These are phyloP conservation scores for Hypoxylon fuscum DNA, from an alignment of 495 filamentous ascomycete species.

Conservation along the genomic window DNA sequence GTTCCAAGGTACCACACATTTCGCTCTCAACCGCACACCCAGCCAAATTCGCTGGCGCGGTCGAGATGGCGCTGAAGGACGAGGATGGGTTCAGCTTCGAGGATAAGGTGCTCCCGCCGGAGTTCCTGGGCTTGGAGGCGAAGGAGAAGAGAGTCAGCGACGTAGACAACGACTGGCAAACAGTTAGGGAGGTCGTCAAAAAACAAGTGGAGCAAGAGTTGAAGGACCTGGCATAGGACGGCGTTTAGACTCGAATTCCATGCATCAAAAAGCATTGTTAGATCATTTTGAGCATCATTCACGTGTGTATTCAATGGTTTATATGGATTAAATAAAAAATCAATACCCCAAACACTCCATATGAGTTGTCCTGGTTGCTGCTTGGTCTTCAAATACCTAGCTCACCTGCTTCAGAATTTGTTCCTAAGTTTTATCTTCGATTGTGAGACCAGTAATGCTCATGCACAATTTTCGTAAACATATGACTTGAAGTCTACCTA, in stretches of 20 bases:
- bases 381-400: too few relatives aligned
- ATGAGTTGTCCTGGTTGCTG: too few relatives aligned
- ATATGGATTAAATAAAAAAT: too few relatives aligned
- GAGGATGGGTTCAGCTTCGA: conserved; percentile 75
- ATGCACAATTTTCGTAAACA: too few relatives aligned
- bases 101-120: conserved; percentile 74
- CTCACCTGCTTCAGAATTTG: too few relatives aligned
- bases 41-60: conserved; percentile 87
- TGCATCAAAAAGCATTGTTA: conserved; percentile 17
- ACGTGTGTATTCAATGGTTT: too few relatives aligned
- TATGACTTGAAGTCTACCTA: too few relatives aligned
- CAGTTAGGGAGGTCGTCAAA: conserved; percentile 64
- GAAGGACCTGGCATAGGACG: conserved; percentile 39
- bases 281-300: too few relatives aligned
- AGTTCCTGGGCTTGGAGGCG: conserved; percentile 77
- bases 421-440: too few relatives aligned
- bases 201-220: conserved; percentile 64
- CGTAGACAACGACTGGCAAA: conserved; percentile 60
- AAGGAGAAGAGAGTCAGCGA: conserved; percentile 68
- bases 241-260: conserved; percentile 23
- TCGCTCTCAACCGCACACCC: conserved; percentile 92
- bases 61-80: conserved; percentile 74
- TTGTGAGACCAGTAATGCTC: too few relatives aligned
- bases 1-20: conserved; percentile 69
- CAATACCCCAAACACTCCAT: too few relatives aligned